Evolutionary conservation across 1,284 basidiomycete species (phyloP).

Genomic region (Cryptococcus amylolentus): DNA sequence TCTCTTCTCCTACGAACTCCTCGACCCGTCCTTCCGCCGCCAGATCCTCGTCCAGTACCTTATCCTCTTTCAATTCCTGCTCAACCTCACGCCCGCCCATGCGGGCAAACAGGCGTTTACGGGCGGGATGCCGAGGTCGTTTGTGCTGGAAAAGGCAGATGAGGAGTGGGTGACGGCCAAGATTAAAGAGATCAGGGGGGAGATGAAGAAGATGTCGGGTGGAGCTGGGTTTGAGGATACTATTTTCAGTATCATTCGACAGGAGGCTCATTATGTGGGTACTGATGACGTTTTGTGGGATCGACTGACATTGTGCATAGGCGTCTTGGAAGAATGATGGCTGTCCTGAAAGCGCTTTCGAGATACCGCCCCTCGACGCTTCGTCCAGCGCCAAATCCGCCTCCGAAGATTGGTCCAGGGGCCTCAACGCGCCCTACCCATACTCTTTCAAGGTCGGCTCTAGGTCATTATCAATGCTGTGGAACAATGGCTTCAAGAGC

Average conservation of each 20-base stretch:
- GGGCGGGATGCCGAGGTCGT: conserved; percentile 44
- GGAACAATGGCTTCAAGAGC: conserved; percentile 30
- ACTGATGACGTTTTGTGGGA: background rate
- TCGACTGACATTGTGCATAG: conserved; percentile 15
- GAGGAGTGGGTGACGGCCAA: conserved; percentile 34
- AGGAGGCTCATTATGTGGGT: conserved; percentile 42
- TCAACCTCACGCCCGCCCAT: conserved; percentile 37
- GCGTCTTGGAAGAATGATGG: conserved; percentile 47
- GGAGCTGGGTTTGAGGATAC: conserved; percentile 37
- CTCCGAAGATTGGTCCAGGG: conserved; percentile 22
- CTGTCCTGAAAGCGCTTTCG: conserved; percentile 40
- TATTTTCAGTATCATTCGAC: conserved; percentile 34
- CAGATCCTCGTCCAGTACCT: conserved; percentile 48
- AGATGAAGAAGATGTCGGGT: conserved; percentile 36
- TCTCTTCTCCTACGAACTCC: conserved; percentile 44
- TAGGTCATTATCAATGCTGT: conserved; percentile 30
- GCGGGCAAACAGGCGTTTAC: conserved; percentile 42
- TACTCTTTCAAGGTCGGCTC: conserved; percentile 40
- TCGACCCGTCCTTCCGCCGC: conserved; percentile 45
- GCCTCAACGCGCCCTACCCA: conserved; percentile 21
- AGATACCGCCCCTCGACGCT: conserved; percentile 27
- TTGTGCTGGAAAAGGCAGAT: conserved; percentile 35
- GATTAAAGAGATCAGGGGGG: conserved; percentile 29
- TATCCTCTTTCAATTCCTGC: conserved; percentile 48
- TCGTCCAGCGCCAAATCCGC: conserved; percentile 4